A percentile compares a stretch with the other conserved stretches of the same genome.
These are phyloP conservation scores for Phytophthora vignae DNA, from an alignment of 352 stramenopile species.

Conservation along the genomic window DNA sequence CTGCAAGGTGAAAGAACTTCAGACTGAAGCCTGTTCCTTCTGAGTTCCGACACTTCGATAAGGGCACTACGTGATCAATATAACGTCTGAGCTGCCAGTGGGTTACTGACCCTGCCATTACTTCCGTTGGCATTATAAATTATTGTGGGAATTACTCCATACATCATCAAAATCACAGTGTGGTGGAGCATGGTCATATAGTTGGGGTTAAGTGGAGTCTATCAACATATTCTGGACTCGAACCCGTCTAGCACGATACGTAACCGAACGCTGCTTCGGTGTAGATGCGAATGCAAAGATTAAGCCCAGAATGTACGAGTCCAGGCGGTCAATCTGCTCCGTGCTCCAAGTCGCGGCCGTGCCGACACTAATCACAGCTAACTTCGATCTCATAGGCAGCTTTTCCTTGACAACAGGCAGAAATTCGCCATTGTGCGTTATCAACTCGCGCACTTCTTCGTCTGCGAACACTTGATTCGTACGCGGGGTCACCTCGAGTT, in stretches of 20 bases:
- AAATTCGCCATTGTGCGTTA: neutral
- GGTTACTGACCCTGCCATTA: too few species aligned
- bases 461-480: neutral
- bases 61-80: too few species aligned
- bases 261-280: neutral
- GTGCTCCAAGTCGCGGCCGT: too few species aligned
- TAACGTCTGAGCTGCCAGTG: too few species aligned
- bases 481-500: neutral
- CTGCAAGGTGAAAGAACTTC: too few species aligned
- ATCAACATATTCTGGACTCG: neutral
- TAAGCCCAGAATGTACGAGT: neutral
- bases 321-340: neutral
- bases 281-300: neutral
- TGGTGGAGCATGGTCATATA: neutral
- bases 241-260: neutral
- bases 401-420: neutral
- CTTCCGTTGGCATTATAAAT: too few species aligned
- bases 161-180: too few species aligned
- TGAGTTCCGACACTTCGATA: too few species aligned
- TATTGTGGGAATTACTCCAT: too few species aligned
- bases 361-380: neutral
- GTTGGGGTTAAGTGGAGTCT: neutral
- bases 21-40: too few species aligned
- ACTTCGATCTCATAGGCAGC: neutral
- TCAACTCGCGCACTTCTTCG: neutral